Conservation (phyloP, 108 stramenopile genomes). For the Nitzschia putrida region DNA sequence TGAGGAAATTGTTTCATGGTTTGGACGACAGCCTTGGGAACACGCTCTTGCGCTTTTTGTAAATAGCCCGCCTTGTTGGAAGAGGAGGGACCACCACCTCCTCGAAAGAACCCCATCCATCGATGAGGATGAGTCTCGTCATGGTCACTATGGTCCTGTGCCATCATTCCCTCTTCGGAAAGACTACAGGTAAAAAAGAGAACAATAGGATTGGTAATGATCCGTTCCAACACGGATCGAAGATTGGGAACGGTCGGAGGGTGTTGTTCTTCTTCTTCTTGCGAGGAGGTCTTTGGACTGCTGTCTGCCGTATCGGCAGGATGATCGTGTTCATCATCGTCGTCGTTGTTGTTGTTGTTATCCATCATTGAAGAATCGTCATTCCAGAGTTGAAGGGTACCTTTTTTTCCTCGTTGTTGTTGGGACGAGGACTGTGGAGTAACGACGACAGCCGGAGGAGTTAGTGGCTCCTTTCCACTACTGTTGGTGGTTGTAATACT, state of each 20-base stretch:
- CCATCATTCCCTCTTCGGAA: neutral
- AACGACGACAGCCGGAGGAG: no score
- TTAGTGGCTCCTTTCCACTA: no score
- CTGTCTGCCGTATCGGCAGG: neutral
- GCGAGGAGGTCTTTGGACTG: neutral
- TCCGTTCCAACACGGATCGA: slow-evolving; percentile 7
- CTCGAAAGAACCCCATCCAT: no score
- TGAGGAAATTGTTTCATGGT: slow-evolving; percentile 31
- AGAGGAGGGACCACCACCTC: neutral
- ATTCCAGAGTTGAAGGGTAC: neutral
- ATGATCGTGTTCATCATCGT: neutral
- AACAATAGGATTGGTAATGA: slow-evolving; percentile 10
- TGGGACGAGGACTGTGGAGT: neutral
- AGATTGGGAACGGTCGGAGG: neutral
- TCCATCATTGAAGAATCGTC: neutral
- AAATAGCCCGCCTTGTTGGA: neutral
- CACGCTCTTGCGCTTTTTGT: neutral
- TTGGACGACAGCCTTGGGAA: slow-evolving; percentile 12
- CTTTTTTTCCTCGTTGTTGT: slow-evolving; percentile 17
- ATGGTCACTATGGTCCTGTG: no score
- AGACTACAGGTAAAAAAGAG: slow-evolving; percentile 11
- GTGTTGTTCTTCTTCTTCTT: neutral
- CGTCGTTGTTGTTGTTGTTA: no score
- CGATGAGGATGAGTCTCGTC: no score
- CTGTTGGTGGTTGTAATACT: no score